phyloP scores from a whole-genome alignment of 1,284 basidiomycete genomes.

The Calocybe gambosa region DNA sequence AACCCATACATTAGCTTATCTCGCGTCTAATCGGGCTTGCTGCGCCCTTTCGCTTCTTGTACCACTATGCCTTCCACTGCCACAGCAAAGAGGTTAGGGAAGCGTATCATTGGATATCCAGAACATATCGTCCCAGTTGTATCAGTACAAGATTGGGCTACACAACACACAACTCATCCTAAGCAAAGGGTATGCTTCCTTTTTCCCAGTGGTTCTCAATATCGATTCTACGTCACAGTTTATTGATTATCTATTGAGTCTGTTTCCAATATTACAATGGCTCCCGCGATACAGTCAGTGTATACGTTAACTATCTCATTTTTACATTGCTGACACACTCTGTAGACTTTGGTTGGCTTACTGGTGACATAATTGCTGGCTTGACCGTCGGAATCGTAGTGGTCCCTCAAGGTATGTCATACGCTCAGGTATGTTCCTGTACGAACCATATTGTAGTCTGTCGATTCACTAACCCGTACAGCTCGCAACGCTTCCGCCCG shows the following conservation, averaged over 20 bases:
- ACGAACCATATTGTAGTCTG: not conserved
- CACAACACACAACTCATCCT: slow-evolving; percentile 36
- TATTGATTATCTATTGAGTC: slow-evolving; percentile 52
- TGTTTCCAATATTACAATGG: slow-evolving; percentile 86
- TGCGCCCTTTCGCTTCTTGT: slow-evolving; percentile 1
- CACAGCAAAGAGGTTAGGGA: slow-evolving; percentile 45
- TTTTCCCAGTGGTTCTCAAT: slow-evolving; percentile 7
- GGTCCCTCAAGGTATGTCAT: slow-evolving; percentile 86
- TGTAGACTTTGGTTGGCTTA: slow-evolving; percentile 65
- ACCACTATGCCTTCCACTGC: slow-evolving; percentile 23
- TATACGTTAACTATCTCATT: slow-evolving; percentile 11
- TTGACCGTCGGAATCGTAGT: slow-evolving; percentile 89
- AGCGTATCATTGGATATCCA: slow-evolving; percentile 55
- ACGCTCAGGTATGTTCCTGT: slow-evolving; percentile 48
- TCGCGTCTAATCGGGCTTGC: not conserved
- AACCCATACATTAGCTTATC: not conserved
- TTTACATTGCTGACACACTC: slow-evolving; percentile 8
- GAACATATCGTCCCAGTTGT: slow-evolving; percentile 54
- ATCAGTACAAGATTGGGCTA: slow-evolving; percentile 49
- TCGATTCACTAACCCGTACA: slow-evolving; percentile 27
- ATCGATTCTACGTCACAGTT: slow-evolving; percentile 32
- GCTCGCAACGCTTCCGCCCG: slow-evolving; percentile 78
- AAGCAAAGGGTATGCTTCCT: slow-evolving; percentile 37
- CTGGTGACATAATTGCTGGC: slow-evolving; percentile 83
- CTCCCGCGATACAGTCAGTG: slow-evolving; percentile 74